Percentiles rank a stretch among this genome's conserved stretches.
Evolutionary conservation across 2,329 filamentous ascomycete genomes (phyloP).

Genomic region (Microthyrium microscopicum): DNA sequence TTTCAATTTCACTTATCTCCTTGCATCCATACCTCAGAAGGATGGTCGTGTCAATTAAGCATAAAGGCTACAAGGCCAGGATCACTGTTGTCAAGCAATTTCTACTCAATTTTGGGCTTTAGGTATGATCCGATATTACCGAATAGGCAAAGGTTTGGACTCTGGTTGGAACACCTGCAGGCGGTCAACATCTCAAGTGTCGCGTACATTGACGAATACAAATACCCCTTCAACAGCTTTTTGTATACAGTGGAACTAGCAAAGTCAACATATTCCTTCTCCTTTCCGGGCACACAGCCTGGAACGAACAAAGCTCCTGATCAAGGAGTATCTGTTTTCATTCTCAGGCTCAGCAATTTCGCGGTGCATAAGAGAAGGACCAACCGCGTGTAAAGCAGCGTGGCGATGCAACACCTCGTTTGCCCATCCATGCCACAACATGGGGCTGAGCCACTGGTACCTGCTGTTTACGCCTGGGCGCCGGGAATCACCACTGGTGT

Average conservation of each 20-base stretch:
- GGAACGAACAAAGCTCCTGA: neutral
- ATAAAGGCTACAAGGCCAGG: too few relatives aligned
- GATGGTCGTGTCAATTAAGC: too few relatives aligned
- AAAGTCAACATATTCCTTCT: neutral
- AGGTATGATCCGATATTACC: too few relatives aligned
- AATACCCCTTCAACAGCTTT: neutral
- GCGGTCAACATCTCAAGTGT: neutral
- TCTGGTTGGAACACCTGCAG: neutral
- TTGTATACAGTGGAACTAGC: neutral
- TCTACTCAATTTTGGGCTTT: too few relatives aligned
- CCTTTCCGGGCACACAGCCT: neutral
- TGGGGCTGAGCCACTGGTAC: neutral
- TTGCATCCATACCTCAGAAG: too few relatives aligned
- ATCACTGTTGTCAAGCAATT: too few relatives aligned
- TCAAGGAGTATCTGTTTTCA: neutral
- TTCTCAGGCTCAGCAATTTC: neutral
- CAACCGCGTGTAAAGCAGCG: neutral
- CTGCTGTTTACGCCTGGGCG: neutral
- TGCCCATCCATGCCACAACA: neutral
- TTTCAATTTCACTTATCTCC: too few relatives aligned
- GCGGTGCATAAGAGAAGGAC: neutral
- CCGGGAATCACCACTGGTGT: neutral
- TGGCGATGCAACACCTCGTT: conserved; percentile 1
- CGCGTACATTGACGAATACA: neutral
- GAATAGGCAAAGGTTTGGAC: too few relatives aligned